Evolutionary conservation across 805 yeast genomes (phyloP), one percentile per base, ranked within the genome.

Genomic region (Hanseniaspora nectarophila): DNA sequence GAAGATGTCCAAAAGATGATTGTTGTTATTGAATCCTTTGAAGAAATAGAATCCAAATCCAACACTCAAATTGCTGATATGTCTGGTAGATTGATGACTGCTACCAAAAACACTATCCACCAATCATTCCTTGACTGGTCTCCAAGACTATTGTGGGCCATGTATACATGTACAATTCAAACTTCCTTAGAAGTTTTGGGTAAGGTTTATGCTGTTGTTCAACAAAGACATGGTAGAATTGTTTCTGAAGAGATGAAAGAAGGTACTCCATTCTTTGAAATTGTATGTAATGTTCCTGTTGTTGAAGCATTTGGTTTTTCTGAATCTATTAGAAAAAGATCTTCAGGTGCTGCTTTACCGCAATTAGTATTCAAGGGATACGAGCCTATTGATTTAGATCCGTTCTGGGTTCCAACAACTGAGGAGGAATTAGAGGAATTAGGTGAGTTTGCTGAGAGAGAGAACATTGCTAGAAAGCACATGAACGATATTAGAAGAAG

Each of bases 401-500:
- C 99, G 43, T 92, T 85, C 73, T 92, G 99, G 99, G 95, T 92
- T 15, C 99, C 99, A 13, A 85, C 92, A 2, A 92, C 98, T 0
- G 97, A 86, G 60, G 97, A 88, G 64, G 98, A 92, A 65, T 67
- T 92, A 43, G 97, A 92, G 64, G 94, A 87, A 54, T 70, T 86
- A 43, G 99, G 99, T 26, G 95, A 86, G 57, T 76, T 77, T 58
- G 95, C 96, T 1, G 98, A 92, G 59, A 76, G 85, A 60, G 97
- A 87, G 61, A 92, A 92, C 61, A 72, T 89, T 56, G 97, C 97
- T 0, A 76, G 94, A 63, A 74, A 74, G 62, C 89, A 90, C 63
- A 84, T 92, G 82, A 87, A 86, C 57, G 70, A 70, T 18, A 78
- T 92, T 43, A 75, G 99, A 62, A 77, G 78, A 63, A 75, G 94